Evolutionary conservation across 2,329 filamentous ascomycete species (phyloP), one percentile per base, ranked within the genome.

Genomic region (Colletotrichum magnum): DNA sequence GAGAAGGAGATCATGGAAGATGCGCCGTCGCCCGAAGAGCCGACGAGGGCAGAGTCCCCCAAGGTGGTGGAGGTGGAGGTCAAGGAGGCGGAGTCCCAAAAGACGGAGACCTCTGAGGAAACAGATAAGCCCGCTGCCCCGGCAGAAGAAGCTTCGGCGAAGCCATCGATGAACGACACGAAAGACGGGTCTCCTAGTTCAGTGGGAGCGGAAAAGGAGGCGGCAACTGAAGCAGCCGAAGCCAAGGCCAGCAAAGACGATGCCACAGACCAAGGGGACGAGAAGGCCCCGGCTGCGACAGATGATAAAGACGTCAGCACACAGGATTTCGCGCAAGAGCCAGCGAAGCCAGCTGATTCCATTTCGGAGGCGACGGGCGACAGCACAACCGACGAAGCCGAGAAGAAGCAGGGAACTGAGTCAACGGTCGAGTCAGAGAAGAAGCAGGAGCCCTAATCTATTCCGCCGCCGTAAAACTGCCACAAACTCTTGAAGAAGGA

Each of bases 1-100:
- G 80, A 81, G 62, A 76, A 78, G 70, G 79, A 77, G 4, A 72
- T 74, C 24, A 74, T 76, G 32, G 71, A 68, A 15, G 73, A 72
- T 36, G 64, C 50, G 5, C 60, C 72, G 26, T 61, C 65, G 10
- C 69, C 71, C 43, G 52, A 70, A 16, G 72, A 76, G 69, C 69
- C 72, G 6, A 61, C 59, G 4, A 69, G 77, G 32, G 76, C 77
- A 53, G 71, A 74, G 12, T 72, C 74, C 39, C 75, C 74, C 5
- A 45, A 21, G 53, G 32, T 54, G 43, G 72, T 73, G 47, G 61
- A 57, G 24, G 32, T 54, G 47, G 61, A 57, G 24, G 32, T 54
- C n/a, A 50, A 70, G 53, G 43, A 18, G 15, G 54, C 12, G 6
- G 53, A 56, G 5, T 50, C 43, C 28, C 58, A 68, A 41, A 10